Percentiles rank a stretch among this genome's conserved stretches.
Conservation (phyloP, 495 filamentous ascomycete species). For the Aspergillus sclerotioniger region DNA sequence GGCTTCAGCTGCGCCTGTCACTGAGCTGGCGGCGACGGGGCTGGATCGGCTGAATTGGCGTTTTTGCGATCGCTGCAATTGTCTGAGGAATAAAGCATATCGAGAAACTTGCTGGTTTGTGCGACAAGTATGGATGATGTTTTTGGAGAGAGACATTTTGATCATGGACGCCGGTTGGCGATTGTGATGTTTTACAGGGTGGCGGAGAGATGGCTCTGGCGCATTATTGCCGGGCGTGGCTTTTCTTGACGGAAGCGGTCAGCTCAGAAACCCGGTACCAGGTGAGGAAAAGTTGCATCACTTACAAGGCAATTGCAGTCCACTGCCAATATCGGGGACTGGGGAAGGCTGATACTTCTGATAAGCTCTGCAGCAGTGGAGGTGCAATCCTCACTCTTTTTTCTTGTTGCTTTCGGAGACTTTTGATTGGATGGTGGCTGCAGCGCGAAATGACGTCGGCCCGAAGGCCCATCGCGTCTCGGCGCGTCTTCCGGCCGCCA, state of each 20-base stretch:
- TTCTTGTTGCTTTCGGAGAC: background rate
- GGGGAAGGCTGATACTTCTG: background rate
- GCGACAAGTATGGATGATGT: constrained; percentile 23
- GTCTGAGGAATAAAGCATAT: background rate
- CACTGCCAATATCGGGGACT: background rate
- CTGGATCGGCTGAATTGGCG: constrained; percentile 27
- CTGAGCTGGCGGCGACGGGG: constrained; percentile 13
- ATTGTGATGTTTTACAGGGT: background rate
- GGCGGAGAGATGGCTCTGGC: background rate
- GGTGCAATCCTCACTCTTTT: background rate
- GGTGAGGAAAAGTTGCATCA: background rate
- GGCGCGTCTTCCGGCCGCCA: constrained; percentile 40
- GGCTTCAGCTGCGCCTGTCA: constrained; percentile 30
- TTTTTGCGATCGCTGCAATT: constrained; percentile 14
- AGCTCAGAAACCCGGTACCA: background rate
- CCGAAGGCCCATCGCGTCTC: constrained; percentile 31
- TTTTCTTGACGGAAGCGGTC: background rate
- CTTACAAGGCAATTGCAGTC: background rate
- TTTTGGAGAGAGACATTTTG: constrained; percentile 30
- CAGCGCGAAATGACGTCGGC: constrained; percentile 34
- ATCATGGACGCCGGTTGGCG: background rate
- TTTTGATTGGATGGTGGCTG: constrained; percentile 2
- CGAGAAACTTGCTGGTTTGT: constrained; percentile 21
- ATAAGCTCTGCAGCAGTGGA: background rate
- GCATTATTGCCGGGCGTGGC: constrained; percentile 2